Evolutionary conservation across 179 eudicot species (phyloP).

Genomic region (Heliamphora pulchella): DNA sequence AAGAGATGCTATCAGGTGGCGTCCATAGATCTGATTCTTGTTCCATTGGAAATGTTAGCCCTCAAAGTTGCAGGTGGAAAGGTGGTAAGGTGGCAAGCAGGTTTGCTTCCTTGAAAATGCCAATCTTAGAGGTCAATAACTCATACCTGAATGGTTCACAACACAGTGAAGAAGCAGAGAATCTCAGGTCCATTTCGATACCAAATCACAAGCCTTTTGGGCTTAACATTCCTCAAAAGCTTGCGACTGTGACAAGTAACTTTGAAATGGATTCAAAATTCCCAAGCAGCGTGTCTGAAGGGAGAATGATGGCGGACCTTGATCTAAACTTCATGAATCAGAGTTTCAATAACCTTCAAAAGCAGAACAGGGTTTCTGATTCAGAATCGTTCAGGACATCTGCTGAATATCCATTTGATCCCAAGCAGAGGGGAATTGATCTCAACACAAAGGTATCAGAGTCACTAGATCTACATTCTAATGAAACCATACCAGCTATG

Average conservation of each 20-base stretch:
- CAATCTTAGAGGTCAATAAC: slow-evolving; percentile 7
- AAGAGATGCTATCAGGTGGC: slow-evolving; percentile 22
- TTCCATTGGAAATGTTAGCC: slow-evolving; percentile 6
- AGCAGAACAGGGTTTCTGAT: slow-evolving; percentile 7
- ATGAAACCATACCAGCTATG: slow-evolving; percentile 49
- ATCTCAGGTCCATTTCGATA: slow-evolving; percentile 16
- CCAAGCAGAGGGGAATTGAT: slow-evolving; percentile 20
- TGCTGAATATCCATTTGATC: slow-evolving; percentile 4
- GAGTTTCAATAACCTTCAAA: slow-evolving; percentile 16
- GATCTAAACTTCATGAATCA: slow-evolving; percentile 25
- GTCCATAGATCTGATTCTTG: slow-evolving; percentile 17
- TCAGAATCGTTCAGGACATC: slow-evolving; percentile 15
- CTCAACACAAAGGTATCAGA: slow-evolving; percentile 13
- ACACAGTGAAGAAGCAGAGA: slow-evolving; percentile 14
- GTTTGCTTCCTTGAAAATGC: slow-evolving; percentile 12
- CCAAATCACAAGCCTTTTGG: slow-evolving; percentile 14
- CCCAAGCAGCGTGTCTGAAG: slow-evolving; percentile 11
- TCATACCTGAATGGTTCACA: slow-evolving; percentile 15
- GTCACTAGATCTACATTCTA: slow-evolving; percentile 28
- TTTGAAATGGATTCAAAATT: slow-evolving; percentile 11
- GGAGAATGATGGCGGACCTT: slow-evolving; percentile 21
- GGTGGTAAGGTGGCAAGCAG: too few relatives aligned
- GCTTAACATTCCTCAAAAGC: slow-evolving; percentile 13
- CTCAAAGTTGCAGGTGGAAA: slow-evolving; percentile 10
- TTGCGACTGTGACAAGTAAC: slow-evolving; percentile 7